These are phyloP conservation scores for Fusarium pseudocircinatum DNA, from an alignment of 2,329 filamentous ascomycete species.

Conservation along the genomic window DNA sequence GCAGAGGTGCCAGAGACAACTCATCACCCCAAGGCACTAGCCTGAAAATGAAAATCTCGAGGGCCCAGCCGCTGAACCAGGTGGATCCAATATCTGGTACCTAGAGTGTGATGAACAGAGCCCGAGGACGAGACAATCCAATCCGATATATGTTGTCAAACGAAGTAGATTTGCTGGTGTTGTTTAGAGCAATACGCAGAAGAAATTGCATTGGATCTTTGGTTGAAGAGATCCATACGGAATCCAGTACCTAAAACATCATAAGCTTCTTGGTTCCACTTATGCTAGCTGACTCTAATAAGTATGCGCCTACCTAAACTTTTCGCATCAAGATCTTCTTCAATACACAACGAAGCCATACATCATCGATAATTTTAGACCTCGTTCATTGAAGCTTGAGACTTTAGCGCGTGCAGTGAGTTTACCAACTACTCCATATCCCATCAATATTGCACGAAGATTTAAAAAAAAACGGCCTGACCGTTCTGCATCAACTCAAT, in stretches of 20 bases:
- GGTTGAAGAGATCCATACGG: neutral
- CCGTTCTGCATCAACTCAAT: constrained; percentile 10
- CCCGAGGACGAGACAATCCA: neutral
- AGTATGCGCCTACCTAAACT: neutral
- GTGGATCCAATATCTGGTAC: neutral
- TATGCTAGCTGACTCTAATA: neutral
- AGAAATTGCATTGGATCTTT: neutral
- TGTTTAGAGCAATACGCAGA: neutral
- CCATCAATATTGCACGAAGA: neutral
- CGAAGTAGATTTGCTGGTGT: neutral
- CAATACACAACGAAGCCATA: neutral
- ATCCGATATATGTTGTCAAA: neutral
- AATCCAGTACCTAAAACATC: neutral
- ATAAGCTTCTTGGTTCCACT: constrained; percentile 6
- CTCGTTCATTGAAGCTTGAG: neutral
- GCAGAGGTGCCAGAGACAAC: constrained; percentile 54
- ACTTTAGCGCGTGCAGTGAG: constrained; percentile 16
- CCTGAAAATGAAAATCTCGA: constrained; percentile 19
- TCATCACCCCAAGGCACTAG: constrained; percentile 46
- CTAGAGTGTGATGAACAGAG: neutral
- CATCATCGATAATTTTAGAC: constrained; percentile 11
- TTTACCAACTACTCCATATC: constrained; percentile 4
- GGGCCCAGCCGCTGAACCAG: constrained; percentile 18
- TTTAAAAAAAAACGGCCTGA: constrained; percentile 19
- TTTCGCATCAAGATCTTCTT: neutral